A percentile compares a stretch with the other conserved stretches of the same genome.
Conservation (phyloP, 2,329 filamentous ascomycete genomes). For the Claviceps africana region DNA sequence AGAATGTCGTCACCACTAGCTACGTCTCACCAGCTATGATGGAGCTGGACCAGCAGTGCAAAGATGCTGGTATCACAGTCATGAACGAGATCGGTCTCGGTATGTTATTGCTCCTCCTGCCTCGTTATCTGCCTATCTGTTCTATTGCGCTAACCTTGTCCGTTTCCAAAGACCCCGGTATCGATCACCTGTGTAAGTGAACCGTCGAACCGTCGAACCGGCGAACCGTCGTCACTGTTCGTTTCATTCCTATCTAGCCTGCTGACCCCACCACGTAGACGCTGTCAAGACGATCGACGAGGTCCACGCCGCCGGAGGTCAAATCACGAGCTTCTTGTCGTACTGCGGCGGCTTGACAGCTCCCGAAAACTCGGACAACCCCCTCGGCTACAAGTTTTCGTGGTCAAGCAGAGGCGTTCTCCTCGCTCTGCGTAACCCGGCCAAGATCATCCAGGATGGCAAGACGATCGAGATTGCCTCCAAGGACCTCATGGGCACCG, state of each 20-base stretch:
- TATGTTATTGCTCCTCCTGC: background rate
- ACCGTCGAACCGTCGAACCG: too few relatives aligned
- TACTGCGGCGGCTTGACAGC: constrained; percentile 58
- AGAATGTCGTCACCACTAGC: constrained; percentile 87
- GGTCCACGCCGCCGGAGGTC: constrained; percentile 77
- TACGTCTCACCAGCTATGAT: constrained; percentile 89
- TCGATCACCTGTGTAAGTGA: constrained; percentile 45
- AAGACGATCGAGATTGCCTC: constrained; percentile 50
- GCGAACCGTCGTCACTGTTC: too few relatives aligned
- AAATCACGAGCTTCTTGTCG: constrained; percentile 66
- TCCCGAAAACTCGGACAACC: constrained; percentile 68
- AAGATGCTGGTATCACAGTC: constrained; percentile 87
- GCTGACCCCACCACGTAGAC: constrained; percentile 34
- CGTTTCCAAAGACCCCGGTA: constrained; percentile 54
- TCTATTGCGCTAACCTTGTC: background rate
- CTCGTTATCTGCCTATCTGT: background rate
- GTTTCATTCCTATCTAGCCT: background rate
- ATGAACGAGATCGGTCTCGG: constrained; percentile 87
- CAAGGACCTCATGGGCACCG: constrained; percentile 37
- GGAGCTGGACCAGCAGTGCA: constrained; percentile 69
- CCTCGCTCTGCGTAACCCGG: constrained; percentile 74
- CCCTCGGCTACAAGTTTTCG: constrained; percentile 70
- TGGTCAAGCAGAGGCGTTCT: constrained; percentile 72
- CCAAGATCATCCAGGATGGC: constrained; percentile 69
- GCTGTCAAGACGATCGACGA: constrained; percentile 78